Evolutionary conservation across 176 grass and related monocot genomes (phyloP).

Genomic region (Secale cereale): DNA sequence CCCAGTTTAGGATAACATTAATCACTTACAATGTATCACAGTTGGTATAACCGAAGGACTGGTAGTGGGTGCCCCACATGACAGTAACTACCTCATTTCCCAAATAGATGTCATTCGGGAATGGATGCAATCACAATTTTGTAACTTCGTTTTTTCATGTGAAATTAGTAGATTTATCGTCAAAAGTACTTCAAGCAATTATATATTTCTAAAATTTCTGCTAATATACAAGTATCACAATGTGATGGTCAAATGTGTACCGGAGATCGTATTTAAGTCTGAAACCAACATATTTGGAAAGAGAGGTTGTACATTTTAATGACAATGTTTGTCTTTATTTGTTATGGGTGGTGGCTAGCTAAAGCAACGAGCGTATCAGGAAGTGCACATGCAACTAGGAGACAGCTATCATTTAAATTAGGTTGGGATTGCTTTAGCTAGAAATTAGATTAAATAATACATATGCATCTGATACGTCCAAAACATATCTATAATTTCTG

Average conservation of each 20-base stretch:
- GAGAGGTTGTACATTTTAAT: neutral
- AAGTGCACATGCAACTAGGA: neutral
- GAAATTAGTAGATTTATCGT: constrained; percentile 7
- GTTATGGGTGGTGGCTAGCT: neutral
- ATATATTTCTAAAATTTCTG: neutral
- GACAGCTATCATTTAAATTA: neutral
- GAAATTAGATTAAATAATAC: neutral
- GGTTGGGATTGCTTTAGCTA: neutral
- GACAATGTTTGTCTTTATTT: neutral
- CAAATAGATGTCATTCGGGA: neutral
- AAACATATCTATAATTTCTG: too few relatives aligned
- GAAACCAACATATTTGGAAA: neutral
- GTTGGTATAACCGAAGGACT: neutral
- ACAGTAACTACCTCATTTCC: neutral
- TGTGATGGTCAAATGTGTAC: neutral
- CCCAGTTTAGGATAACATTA: too few relatives aligned
- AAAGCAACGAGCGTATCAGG: neutral
- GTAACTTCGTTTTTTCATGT: neutral
- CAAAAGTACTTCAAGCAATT: neutral
- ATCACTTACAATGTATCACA: neutral
- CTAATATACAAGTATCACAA: constrained; percentile 8
- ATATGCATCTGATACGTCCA: too few relatives aligned
- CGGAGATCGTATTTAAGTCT: neutral
- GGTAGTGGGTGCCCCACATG: neutral
- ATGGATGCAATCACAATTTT: neutral